Base-by-base conservation (phyloP, 192 early-diverging fungal genomes). In the Umbelopsis ramanniana region DNA sequence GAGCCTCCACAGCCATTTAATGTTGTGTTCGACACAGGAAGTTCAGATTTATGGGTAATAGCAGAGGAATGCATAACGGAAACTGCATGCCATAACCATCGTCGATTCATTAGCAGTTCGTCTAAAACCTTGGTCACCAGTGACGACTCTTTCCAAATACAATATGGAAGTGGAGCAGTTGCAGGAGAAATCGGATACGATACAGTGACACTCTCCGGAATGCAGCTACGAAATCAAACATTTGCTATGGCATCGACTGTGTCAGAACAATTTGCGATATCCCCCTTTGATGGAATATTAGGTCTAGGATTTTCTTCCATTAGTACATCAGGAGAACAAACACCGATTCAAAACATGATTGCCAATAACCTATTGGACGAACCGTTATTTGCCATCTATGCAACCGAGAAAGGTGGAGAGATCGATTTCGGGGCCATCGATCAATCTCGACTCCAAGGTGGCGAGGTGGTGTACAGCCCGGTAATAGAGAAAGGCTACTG, bases 11-110 rank as follows among this genome's bases (percentile, higher is more conserved):
- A 91, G 46, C 79, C 74, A 45, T 92, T 92, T 55, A 88, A 87
- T 26, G 82, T 93, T 52, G 88, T 86, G 12, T 90, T 93, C 73
- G 92, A 93, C 66, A 93, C 92, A 0, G 92, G 92, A 4, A 90
- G 89, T 24, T 83, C 88, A 24, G 89, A 91, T 74, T 74, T 93
- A 48, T 93, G 92, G 92, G 78, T 87, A 2, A 74, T 82, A 21
- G 82, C 81, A 45, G 66, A 76, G 21, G 78, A 74, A 12, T 87
- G 85, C 54, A 68, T 48, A 38, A 79, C 76, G 0, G 50, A 55
- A 33, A 29, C 12, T 7, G 5, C 57, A 22, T 79, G 74, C 38
- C 55, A 46, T 11, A 38, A 57, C 14, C 83, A 84, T 21, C 70
- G 75, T 26, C 55, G 76, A 15, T 75, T 74, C n/a, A 69, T 23